Conservation (phyloP, 2,329 filamentous ascomycete genomes). For the Cercospora nicotianae region DNA sequence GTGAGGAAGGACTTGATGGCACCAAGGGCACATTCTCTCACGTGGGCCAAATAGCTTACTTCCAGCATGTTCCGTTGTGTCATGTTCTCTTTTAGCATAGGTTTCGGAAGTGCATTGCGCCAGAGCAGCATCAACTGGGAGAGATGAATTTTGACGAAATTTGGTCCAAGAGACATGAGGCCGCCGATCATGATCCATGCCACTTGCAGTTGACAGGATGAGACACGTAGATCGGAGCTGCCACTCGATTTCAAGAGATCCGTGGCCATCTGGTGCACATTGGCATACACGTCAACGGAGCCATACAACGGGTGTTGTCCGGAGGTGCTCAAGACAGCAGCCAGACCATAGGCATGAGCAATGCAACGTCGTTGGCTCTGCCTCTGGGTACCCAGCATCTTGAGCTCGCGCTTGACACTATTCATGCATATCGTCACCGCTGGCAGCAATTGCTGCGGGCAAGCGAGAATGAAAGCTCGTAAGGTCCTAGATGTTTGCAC, state of each 20-base stretch:
- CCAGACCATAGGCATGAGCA: conserved; percentile 87
- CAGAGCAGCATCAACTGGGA: conserved; percentile 90
- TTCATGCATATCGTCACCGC: conserved; percentile 97
- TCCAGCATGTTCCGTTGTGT: conserved; percentile 81
- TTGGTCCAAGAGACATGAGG: conserved; percentile 92
- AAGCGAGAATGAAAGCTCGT: conserved; percentile 83
- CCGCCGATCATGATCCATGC: conserved; percentile 97
- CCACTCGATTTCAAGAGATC: conserved; percentile 89
- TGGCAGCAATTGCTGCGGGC: conserved; percentile 85
- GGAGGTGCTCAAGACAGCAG: conserved; percentile 86
- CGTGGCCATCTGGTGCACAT: conserved; percentile 87
- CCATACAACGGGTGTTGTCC: conserved; percentile 86
- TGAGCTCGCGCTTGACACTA: conserved; percentile 82
- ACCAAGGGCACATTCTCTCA: conserved; percentile 88
- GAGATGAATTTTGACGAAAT: conserved; percentile 98
- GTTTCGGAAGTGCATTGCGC: conserved; percentile 96
- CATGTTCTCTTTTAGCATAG: conserved; percentile 88
- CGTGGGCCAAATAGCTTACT: conserved; percentile 88
- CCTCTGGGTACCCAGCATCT: conserved; percentile 69
- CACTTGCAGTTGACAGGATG: conserved; percentile 93
- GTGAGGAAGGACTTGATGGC: conserved; percentile 90
- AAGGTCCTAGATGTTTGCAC: conserved; percentile 84
- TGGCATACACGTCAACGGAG: conserved; percentile 91
- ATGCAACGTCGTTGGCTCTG: conserved; percentile 81
- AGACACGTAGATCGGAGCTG: conserved; percentile 84